Evolutionary conservation across 2,329 filamentous ascomycete species (phyloP), one percentile per base, ranked within the genome.

Genomic region (Achaetomium macrosporum): DNA sequence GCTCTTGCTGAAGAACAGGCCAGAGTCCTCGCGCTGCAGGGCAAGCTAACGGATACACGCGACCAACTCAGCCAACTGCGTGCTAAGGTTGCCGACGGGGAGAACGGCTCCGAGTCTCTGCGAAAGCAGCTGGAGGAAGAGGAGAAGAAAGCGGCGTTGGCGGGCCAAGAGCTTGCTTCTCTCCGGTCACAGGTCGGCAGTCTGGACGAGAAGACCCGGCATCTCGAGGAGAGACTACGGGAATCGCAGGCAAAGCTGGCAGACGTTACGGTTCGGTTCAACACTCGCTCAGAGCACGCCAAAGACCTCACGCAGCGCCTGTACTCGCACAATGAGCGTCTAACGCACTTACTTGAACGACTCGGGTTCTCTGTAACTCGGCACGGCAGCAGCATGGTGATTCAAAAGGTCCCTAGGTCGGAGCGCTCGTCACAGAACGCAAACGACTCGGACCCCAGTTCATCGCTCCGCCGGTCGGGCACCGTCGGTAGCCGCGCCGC

Each of bases 301-400:
- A 90, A 88, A 66, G 89, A 96, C 58, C 74, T 97, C 12, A 95
- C 90, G 1, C 87, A 90, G 63, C 83, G 85, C 51, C 76, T 96
- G 4, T 95, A 89, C 66, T 78, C 83, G 1, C 88, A 96, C 57
- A 91, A 93, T 57, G 88, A 95, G 61, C 85, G 89, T 20, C 76
- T 96, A n/a, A 81, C 82, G 54, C 83, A 86, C 47, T 81, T 99
- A 44, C 76, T 99, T 0, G 91, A 97, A 65, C 82, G 90, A 30
- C 77, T 97, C 5, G 92, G 92, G 12, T 96, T 93, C 65, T 83
- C 86, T 0, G 79, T 97, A 15, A 82, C 83, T 2, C 83, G 89
- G 33, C 83, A 90, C 57, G 83, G 86, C 39, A 81, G 82, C 19
- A 76, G 76, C 13, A 89, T 95, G 79, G 71, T 79, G 1, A 84